phyloP scores from a whole-genome alignment of 116 monocot genomes.

The Posidonia oceanica region DNA sequence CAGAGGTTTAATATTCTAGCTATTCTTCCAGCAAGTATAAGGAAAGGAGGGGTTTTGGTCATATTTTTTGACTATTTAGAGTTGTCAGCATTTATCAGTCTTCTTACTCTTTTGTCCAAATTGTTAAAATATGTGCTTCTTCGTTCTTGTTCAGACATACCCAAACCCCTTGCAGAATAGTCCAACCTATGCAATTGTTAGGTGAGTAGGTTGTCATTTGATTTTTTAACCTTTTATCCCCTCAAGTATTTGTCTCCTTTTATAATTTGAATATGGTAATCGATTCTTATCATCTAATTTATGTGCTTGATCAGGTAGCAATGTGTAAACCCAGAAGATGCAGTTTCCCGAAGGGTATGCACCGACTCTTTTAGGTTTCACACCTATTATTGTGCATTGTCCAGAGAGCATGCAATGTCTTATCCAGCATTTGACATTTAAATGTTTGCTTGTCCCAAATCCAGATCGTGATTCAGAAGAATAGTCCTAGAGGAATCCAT shows the following conservation, averaged over 20 bases:
- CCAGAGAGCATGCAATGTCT: slow-evolving; percentile 25
- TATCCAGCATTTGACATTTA: slow-evolving; percentile 21
- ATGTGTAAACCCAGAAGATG: slow-evolving; percentile 47
- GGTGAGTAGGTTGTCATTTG: slow-evolving; percentile 18
- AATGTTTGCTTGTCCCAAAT: neutral
- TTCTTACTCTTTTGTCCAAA: too few relatives aligned
- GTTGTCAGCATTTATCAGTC: too few relatives aligned
- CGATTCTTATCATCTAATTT: too few relatives aligned
- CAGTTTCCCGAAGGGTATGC: slow-evolving; percentile 40
- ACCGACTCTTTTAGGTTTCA: slow-evolving; percentile 23
- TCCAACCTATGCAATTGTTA: slow-evolving; percentile 73
- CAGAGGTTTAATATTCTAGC: too few relatives aligned
- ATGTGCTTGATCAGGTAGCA: slow-evolving; percentile 16
- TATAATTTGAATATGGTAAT: slow-evolving; percentile 24
- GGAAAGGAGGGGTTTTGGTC: too few relatives aligned
- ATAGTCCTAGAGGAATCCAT: slow-evolving; percentile 51
- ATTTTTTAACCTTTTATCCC: too few relatives aligned
- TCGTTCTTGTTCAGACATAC: slow-evolving; percentile 31
- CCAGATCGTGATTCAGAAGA: slow-evolving; percentile 51
- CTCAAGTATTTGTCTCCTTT: slow-evolving; percentile 8
- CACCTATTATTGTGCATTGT: slow-evolving; percentile 11
- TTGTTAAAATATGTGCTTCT: neutral
- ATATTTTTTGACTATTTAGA: too few relatives aligned
- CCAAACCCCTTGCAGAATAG: slow-evolving; percentile 76
- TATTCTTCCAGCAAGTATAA: too few relatives aligned